Conservation (phyloP, 2,329 filamentous ascomycete genomes). For the Fusarium pseudonygamai region DNA sequence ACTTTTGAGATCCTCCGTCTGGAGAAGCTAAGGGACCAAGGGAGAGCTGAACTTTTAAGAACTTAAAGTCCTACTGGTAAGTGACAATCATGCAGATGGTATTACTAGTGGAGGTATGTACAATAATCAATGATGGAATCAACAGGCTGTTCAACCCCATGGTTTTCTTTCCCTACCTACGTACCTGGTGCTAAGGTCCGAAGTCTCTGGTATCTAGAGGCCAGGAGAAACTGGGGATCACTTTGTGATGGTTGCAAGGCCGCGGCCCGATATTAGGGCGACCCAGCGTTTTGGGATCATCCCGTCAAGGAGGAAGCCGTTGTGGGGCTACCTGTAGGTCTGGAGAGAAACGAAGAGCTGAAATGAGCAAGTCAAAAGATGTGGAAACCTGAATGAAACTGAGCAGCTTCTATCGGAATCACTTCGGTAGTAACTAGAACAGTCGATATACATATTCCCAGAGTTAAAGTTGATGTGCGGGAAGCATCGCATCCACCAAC, state of each 20-base stretch:
- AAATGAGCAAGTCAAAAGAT: background rate
- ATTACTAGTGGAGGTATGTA: background rate
- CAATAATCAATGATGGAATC: background rate
- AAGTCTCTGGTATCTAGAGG: background rate
- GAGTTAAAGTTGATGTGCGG: background rate
- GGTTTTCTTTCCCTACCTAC: background rate
- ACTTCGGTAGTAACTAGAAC: background rate
- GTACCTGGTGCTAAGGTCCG: background rate
- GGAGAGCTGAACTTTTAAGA: background rate
- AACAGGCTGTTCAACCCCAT: background rate
- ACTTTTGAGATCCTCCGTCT: background rate
- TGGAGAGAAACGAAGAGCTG: background rate
- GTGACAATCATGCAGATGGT: background rate
- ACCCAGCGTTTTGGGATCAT: slow-evolving; percentile 38
- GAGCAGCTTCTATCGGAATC: background rate
- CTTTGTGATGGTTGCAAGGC: slow-evolving; percentile 36
- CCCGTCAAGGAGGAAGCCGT: slow-evolving; percentile 19
- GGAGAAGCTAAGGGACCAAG: background rate
- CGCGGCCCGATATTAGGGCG: slow-evolving; percentile 35
- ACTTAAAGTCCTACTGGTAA: background rate
- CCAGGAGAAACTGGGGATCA: slow-evolving; percentile 1
- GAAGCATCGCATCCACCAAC: slow-evolving; percentile 9
- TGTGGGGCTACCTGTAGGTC: slow-evolving; percentile 25
- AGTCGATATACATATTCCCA: background rate
- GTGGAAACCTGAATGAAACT: background rate